Percentiles rank a stretch among this genome's conserved stretches.
These are phyloP conservation scores for Blastobotrys petasosporus DNA, from an alignment of 1,139 yeast species.

Conservation along the genomic window DNA sequence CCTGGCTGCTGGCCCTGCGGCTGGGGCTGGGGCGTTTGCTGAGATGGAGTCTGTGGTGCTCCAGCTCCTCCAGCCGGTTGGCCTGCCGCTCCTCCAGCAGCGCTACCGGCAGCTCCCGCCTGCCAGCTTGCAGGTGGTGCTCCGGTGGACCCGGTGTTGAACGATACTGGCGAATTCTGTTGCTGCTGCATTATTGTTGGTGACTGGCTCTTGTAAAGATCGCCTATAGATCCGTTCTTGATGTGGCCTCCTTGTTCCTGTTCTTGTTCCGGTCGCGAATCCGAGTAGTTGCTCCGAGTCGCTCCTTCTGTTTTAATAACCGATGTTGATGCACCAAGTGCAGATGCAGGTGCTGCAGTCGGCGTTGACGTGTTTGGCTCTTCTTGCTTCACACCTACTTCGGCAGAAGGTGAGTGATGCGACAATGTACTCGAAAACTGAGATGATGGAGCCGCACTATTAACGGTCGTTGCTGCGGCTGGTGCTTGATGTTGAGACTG, in stretches of 20 bases:
- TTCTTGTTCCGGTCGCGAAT: neutral
- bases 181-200: neutral
- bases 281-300: neutral
- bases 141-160: slow-evolving; percentile 10
- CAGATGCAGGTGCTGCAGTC: too few species aligned
- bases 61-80: neutral
- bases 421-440: too few species aligned
- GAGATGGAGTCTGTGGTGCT: slow-evolving; percentile 1
- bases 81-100: neutral
- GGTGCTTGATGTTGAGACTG: too few species aligned
- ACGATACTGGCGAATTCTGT: neutral
- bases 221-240: neutral
- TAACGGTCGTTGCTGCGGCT: too few species aligned
- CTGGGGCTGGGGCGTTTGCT: slow-evolving; percentile 1
- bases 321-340: too few species aligned
- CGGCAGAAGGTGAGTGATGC: too few species aligned
- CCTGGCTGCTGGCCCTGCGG: slow-evolving; percentile 2
- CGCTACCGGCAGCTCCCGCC: neutral
- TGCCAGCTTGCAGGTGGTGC: neutral
- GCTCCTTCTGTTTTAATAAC: too few species aligned
- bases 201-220: neutral
- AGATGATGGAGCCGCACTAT: too few species aligned
- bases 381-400: too few species aligned
- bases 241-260: neutral
- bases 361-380: too few species aligned